A percentile compares a stretch with the other conserved stretches of the same genome.
phyloP scores from a whole-genome alignment of 2,329 filamentous ascomycete genomes.

The Acrocalymma vagum region DNA sequence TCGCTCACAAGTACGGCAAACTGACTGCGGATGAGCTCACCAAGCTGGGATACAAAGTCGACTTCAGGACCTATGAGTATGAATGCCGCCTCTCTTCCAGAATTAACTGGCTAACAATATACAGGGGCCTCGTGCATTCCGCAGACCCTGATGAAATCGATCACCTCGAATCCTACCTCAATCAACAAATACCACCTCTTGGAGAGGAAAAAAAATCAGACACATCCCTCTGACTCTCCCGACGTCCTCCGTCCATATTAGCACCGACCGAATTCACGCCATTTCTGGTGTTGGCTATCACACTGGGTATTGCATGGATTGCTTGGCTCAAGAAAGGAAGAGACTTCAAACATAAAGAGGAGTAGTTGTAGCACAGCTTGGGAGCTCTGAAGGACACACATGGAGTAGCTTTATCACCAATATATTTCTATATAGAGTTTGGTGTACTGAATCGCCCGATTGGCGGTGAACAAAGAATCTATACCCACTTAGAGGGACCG shows the following conservation, averaged over 20 bases:
- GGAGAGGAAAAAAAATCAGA: constrained; percentile 43
- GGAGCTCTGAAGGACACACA: no score
- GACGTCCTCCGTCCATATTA: background rate
- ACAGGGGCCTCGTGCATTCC: constrained; percentile 75
- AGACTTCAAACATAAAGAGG: background rate
- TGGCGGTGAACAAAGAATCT: no score
- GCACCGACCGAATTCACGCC: constrained; percentile 24
- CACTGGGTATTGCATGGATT: constrained; percentile 34
- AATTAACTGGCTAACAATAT: constrained; percentile 12
- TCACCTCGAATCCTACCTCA: constrained; percentile 75
- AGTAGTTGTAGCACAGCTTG: background rate
- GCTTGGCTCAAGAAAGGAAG: constrained; percentile 32
- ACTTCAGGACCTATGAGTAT: constrained; percentile 79
- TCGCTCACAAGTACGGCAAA: constrained; percentile 74
- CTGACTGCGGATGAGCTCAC: constrained; percentile 72
- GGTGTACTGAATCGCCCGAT: no score
- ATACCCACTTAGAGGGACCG: no score
- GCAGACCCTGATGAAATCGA: constrained; percentile 82
- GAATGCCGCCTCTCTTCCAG: constrained; percentile 29
- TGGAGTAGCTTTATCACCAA: no score
- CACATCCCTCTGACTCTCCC: constrained; percentile 41
- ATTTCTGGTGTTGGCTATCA: constrained; percentile 31
- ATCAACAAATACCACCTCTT: constrained; percentile 59
- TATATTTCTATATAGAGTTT: no score
- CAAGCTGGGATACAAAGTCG: constrained; percentile 75